Conservation (phyloP, 2,329 filamentous ascomycete species). For the Talaromyces sp. region DNA sequence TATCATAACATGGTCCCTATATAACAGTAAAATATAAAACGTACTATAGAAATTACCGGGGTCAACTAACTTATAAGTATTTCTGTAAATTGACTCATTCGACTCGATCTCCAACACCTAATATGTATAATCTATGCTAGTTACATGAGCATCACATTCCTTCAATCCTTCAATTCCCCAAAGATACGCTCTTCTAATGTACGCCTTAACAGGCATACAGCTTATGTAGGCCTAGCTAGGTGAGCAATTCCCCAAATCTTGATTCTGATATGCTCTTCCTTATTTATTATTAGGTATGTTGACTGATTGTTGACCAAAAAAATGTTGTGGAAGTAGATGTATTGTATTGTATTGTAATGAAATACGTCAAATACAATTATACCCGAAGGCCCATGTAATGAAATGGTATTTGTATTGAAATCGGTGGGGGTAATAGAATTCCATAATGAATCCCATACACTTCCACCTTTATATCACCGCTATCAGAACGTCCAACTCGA, state of each 20-base stretch:
- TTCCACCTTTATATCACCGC: neutral
- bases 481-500: neutral
- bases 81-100: neutral
- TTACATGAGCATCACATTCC: neutral
- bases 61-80: too few relatives aligned
- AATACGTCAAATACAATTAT: neutral
- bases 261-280: neutral
- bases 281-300: neutral
- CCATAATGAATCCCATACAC: neutral
- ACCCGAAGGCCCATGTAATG: neutral
- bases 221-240: neutral
- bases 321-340: neutral
- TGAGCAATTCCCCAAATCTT: neutral
- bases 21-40: too few relatives aligned
- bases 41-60: too few relatives aligned
- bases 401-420: neutral
- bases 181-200: neutral
- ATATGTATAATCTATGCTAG: neutral
- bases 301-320: neutral
- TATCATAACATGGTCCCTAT: too few relatives aligned
- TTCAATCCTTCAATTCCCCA: neutral
- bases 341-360: neutral
- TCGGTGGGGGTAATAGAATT: neutral
- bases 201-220: neutral
- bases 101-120: neutral